Evolutionary conservation across 202 grass and related monocot genomes (phyloP).

Genomic region (Schoenoplectus triqueter): DNA sequence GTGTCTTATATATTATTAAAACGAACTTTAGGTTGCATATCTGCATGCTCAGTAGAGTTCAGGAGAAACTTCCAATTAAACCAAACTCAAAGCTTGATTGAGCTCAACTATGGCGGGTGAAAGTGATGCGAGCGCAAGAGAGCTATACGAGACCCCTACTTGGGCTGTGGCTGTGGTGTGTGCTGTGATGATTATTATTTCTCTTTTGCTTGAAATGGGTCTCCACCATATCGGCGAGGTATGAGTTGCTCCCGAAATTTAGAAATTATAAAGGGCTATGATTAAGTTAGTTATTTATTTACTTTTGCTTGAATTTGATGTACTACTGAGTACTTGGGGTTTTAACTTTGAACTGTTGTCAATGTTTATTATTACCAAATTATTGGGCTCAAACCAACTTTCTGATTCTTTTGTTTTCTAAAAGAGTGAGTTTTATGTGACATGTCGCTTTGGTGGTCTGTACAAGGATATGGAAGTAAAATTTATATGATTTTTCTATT

Average conservation of each 20-base stretch:
- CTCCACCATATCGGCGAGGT: constrained; percentile 71
- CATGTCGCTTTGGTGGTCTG: background rate
- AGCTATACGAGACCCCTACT: constrained; percentile 58
- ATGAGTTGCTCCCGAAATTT: background rate
- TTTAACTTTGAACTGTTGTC: too few species aligned
- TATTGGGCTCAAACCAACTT: background rate
- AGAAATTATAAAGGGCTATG: background rate
- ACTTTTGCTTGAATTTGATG: too few species aligned
- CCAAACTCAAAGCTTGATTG: background rate
- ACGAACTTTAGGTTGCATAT: too few species aligned
- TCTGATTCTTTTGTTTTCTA: too few species aligned
- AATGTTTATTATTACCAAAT: background rate
- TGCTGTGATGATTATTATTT: constrained; percentile 63
- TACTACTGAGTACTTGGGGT: too few species aligned
- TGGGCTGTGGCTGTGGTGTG: constrained; percentile 86
- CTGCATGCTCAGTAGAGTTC: too few species aligned
- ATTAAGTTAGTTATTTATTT: too few species aligned
- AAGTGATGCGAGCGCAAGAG: background rate
- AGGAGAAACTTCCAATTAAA: background rate
- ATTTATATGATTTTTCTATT: background rate
- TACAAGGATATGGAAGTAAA: background rate
- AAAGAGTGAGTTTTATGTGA: too few species aligned
- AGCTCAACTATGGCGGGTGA: constrained; percentile 43
- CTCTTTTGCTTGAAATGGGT: constrained; percentile 65
- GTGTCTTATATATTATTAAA: too few species aligned